Evolutionary conservation across 352 stramenopile genomes (phyloP).

Genomic region (Blastocystis sp.): DNA sequence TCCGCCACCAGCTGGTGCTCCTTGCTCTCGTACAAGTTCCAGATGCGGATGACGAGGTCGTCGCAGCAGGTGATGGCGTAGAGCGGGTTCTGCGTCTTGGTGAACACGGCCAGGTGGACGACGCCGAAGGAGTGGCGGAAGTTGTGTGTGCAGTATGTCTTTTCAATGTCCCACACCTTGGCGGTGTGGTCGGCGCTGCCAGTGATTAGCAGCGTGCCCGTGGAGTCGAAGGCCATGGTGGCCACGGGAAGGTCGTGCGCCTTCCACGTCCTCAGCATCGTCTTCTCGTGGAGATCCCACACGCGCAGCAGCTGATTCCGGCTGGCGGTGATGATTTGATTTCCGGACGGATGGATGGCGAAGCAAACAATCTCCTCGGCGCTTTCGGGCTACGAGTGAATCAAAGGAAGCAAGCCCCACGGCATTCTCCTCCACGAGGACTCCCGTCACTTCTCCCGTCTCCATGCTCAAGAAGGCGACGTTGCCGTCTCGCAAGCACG

Average conservation of each 20-base stretch:
- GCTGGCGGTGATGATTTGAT: conserved; percentile 81
- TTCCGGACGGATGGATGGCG: conserved; percentile 76
- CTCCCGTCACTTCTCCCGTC: conserved; percentile 42
- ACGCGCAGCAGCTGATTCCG: conserved; percentile 81
- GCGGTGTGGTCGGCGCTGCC: conserved; percentile 83
- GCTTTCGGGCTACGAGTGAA: conserved; percentile 71
- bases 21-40: conserved; percentile 80
- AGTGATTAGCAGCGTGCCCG: conserved; percentile 87
- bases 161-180: conserved; percentile 80
- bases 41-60: conserved; percentile 78
- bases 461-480: conserved; percentile 60
- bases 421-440: conserved; percentile 49
- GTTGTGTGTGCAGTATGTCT: conserved; percentile 84
- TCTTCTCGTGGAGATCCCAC: conserved; percentile 78
- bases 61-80: conserved; percentile 80
- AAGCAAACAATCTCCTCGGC: conserved; percentile 83
- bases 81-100: conserved; percentile 77
- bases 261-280: conserved; percentile 55
- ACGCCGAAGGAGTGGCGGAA: conserved; percentile 80
- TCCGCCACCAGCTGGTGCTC: conserved; percentile 75
- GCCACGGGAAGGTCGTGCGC: conserved; percentile 79
- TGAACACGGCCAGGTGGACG: conserved; percentile 82
- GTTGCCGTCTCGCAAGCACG: conserved; percentile 65
- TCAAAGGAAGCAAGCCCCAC: neutral
- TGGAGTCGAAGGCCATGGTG: conserved; percentile 82